These are phyloP conservation scores for Boletus sp. DNA, from an alignment of 768 basidiomycete species.

Conservation along the genomic window DNA sequence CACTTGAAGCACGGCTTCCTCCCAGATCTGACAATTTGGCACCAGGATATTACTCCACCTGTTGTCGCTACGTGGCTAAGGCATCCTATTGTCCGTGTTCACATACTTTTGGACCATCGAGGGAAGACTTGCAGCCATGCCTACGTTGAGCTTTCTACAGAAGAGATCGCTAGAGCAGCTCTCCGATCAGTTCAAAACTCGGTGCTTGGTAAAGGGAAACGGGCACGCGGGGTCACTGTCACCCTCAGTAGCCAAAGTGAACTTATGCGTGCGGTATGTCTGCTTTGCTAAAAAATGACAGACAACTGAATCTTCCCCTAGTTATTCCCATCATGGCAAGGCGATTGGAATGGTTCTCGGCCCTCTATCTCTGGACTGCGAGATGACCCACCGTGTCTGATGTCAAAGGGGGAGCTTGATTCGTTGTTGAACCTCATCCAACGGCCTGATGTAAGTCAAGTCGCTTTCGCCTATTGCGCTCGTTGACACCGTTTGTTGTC, in stretches of 20 bases:
- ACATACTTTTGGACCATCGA: constrained; percentile 76
- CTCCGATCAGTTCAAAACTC: constrained; percentile 51
- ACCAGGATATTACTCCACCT: constrained; percentile 79
- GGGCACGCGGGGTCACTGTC: constrained; percentile 81
- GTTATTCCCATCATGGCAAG: constrained; percentile 82
- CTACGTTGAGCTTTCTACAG: constrained; percentile 68
- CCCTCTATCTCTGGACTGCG: constrained; percentile 68
- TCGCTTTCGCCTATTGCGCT: background rate
- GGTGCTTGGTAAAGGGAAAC: constrained; percentile 73
- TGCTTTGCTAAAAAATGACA: background rate
- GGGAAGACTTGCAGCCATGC: constrained; percentile 87
- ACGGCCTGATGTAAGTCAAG: constrained; percentile 64
- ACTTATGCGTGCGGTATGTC: constrained; percentile 69
- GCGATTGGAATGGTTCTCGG: constrained; percentile 63
- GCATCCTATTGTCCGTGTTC: constrained; percentile 61
- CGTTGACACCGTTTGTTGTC: constrained; percentile 15
- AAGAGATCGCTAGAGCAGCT: constrained; percentile 62
- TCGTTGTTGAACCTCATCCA: constrained; percentile 68
- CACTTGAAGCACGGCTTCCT: background rate
- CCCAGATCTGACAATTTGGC: constrained; percentile 5
- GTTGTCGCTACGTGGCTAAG: constrained; percentile 68
- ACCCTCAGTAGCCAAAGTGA: constrained; percentile 80
- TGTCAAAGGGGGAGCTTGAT: constrained; percentile 66
- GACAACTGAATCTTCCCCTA: constrained; percentile 27
- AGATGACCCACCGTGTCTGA: constrained; percentile 57